phyloP scores from a whole-genome alignment of 306 rosid genomes.

The Trifolium subterraneum region DNA sequence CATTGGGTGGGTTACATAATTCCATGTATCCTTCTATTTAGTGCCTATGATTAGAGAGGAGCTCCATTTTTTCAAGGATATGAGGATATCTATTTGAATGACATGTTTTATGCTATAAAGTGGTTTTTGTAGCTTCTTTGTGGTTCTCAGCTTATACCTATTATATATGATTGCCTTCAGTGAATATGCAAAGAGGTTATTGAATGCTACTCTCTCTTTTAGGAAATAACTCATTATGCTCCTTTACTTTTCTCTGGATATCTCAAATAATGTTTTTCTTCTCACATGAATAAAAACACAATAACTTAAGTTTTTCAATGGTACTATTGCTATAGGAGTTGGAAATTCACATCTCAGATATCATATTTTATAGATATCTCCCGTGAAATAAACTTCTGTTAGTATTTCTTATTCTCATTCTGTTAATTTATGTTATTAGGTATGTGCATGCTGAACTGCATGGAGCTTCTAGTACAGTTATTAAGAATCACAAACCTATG shows the following conservation, averaged over 20 bases:
- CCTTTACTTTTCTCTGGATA: background rate
- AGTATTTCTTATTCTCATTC: slow-evolving; percentile 46
- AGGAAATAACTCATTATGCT: background rate
- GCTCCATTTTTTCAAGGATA: background rate
- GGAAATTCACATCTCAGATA: background rate
- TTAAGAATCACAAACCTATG: slow-evolving; percentile 88
- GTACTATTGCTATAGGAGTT: background rate
- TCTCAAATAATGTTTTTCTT: background rate
- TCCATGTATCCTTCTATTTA: background rate
- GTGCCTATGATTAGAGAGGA: background rate
- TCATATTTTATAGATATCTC: background rate
- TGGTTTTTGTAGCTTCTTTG: background rate
- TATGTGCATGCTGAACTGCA: slow-evolving; percentile 96
- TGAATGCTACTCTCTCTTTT: background rate
- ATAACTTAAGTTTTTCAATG: background rate
- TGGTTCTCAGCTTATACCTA: background rate
- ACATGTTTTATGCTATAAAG: background rate
- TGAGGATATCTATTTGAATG: background rate
- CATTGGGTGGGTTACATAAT: background rate
- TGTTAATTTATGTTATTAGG: slow-evolving; percentile 59
- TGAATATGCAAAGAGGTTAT: background rate
- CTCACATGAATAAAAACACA: background rate
- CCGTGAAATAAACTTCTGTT: background rate
- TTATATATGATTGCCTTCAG: background rate
- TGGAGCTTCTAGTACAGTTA: slow-evolving; percentile 93